Conservation (phyloP, 2,329 filamentous ascomycete genomes). For the Xylaria sp. region DNA sequence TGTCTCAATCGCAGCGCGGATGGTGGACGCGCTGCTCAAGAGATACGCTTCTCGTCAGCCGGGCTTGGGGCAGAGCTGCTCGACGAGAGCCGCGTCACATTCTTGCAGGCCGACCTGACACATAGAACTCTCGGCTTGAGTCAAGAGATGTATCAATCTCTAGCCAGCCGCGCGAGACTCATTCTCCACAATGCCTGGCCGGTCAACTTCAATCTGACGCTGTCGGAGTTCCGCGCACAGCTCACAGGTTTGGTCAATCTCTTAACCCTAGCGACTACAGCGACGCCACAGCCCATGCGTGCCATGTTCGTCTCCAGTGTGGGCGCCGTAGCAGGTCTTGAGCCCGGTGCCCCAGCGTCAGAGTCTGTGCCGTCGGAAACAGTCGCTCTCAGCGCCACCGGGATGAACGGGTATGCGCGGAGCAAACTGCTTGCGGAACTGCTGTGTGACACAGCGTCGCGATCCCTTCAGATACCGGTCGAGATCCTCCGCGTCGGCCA, state of each 20-base stretch:
- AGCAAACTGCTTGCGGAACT: conserved; percentile 30
- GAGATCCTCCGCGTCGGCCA: conserved; percentile 26
- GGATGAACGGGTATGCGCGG: conserved; percentile 22
- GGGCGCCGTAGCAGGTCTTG: conserved; percentile 13
- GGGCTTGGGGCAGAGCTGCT: conserved; percentile 17
- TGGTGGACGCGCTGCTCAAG: conserved; percentile 34
- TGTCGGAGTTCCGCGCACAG: conserved; percentile 37
- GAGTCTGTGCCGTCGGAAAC: conserved; percentile 20
- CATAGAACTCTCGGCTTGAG: conserved; percentile 37
- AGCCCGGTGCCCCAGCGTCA: neutral
- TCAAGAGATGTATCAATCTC: conserved; percentile 23
- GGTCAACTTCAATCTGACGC: conserved; percentile 43
- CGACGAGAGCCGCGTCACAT: conserved; percentile 36
- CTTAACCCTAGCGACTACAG: conserved; percentile 34
- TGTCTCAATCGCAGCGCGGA: conserved; percentile 45
- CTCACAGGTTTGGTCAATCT: conserved; percentile 41
- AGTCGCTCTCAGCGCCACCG: neutral
- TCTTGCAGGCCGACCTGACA: conserved; percentile 39
- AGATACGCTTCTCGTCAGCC: conserved; percentile 22
- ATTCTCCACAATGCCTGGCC: conserved; percentile 45
- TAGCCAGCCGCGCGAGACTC: conserved; percentile 33
- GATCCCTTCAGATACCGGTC: neutral
- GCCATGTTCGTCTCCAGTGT: conserved; percentile 32
- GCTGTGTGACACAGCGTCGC: conserved; percentile 23
- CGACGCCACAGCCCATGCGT: conserved; percentile 9